Percentiles rank a stretch among this genome's conserved stretches.
Conservation (phyloP, 2,329 filamentous ascomycete genomes). For the Pestalotiopsis sp. region DNA sequence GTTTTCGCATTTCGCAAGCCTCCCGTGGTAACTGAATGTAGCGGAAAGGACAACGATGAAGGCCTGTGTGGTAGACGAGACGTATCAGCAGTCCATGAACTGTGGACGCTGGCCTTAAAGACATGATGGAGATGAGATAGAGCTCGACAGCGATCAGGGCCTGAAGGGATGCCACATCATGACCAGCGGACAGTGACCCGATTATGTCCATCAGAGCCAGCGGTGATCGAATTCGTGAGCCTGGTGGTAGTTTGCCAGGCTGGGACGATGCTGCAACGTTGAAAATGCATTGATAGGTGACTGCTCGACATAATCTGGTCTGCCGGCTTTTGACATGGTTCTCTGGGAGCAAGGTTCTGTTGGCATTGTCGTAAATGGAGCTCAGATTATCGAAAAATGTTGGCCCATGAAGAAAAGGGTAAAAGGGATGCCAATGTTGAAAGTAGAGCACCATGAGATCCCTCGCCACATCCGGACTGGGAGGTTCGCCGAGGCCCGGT, state of each 20-base stretch:
- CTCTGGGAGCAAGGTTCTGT: no score
- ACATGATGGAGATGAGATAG: slow-evolving; percentile 50
- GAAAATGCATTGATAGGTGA: slow-evolving; percentile 54
- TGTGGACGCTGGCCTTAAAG: slow-evolving; percentile 49
- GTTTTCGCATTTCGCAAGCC: slow-evolving; percentile 37
- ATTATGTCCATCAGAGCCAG: slow-evolving; percentile 40
- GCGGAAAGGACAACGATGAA: slow-evolving; percentile 49
- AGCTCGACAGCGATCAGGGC: slow-evolving; percentile 50
- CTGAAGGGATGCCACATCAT: slow-evolving; percentile 49
- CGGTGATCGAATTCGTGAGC: slow-evolving; percentile 39
- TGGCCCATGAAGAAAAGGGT: slow-evolving; percentile 54
- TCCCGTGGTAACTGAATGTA: slow-evolving; percentile 44
- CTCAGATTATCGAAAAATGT: slow-evolving; percentile 49
- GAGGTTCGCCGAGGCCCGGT: slow-evolving; percentile 28
- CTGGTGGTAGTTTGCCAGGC: slow-evolving; percentile 33
- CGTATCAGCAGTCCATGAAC: slow-evolving; percentile 49
- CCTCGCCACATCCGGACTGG: slow-evolving; percentile 35
- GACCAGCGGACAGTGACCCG: slow-evolving; percentile 38
- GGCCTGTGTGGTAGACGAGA: slow-evolving; percentile 50
- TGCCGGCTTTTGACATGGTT: slow-evolving; percentile 17
- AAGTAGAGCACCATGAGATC: slow-evolving; percentile 52
- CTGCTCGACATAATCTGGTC: slow-evolving; percentile 31
- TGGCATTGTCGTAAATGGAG: slow-evolving; percentile 33
- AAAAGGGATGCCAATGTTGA: slow-evolving; percentile 53
- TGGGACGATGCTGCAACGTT: slow-evolving; percentile 42